Evolutionary conservation across 2,329 filamentous ascomycete genomes (phyloP), one percentile per base, ranked within the genome.

Genomic region (Massarina eburnea): DNA sequence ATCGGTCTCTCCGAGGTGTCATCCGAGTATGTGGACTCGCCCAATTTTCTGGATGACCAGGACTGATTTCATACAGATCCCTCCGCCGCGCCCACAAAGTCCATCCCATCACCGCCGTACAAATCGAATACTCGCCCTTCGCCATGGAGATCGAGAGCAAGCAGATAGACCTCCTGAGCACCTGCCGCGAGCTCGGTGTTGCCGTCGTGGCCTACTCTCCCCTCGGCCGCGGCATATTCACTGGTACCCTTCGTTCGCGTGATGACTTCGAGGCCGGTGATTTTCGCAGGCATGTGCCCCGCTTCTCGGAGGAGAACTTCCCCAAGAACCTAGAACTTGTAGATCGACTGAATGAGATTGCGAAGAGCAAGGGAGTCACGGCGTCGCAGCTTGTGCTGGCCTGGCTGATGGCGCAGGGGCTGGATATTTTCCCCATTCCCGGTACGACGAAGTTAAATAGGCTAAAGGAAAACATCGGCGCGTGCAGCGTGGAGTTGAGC

Each of bases 401-500:
- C 6, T 73, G 71, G 68, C 38, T 72, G 32, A 20, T 71, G 48
- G 58, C 58, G 6, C 70, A 73, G 43, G 70, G 76, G 70, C 76
- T 79, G 5, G 71, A 63, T 44, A 66, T 58, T 67, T 77, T 88
- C 54, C 80, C 84, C 0, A 86, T 80, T 46, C 79, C 79, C 0
- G 80, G 80, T 7, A 70, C 66, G 9, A 68, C 64, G 8, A 62
- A 55, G 45, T 8, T 60, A 3, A 49, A 61, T 19, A 54, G 64
- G 19, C 33, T 70, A 32, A 58, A 62, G 43, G 66, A 70, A 52
- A 70, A 70, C 37, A 20, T 64, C 8, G 60, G 44, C 4, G 50
- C 57, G 7, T 34, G 64, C 37, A 45, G 61, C n/a, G 49, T 70
- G 3, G 44, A 58, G 20, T 32, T 70, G 45, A 64, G 45, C 3